Conservation (phyloP, 2,329 filamentous ascomycete species). For the Penicillium paneum region DNA sequence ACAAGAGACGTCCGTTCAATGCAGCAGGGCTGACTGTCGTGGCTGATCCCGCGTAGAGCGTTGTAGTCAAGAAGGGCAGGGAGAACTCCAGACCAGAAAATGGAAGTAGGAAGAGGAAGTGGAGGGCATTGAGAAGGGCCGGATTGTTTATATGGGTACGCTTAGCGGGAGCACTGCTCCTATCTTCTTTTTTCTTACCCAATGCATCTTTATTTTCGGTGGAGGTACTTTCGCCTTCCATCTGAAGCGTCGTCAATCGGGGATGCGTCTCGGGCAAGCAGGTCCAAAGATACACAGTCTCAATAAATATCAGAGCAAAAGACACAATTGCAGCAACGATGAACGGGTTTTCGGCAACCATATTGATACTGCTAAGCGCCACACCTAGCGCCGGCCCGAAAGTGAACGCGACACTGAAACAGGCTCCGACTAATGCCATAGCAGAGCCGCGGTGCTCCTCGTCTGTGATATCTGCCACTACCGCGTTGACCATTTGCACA, state of each 20-base stretch:
- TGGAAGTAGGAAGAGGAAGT: constrained; percentile 89
- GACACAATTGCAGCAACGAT: constrained; percentile 88
- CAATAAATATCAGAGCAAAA: constrained; percentile 75
- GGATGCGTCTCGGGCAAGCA: constrained; percentile 76
- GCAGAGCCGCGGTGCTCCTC: constrained; percentile 79
- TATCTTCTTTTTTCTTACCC: not conserved
- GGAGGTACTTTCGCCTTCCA: constrained; percentile 13
- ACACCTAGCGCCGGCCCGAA: constrained; percentile 92
- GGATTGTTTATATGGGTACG: constrained; percentile 72
- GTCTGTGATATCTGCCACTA: constrained; percentile 93
- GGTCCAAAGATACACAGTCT: constrained; percentile 83
- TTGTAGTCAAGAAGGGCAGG: constrained; percentile 94
- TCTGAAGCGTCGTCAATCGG: constrained; percentile 52
- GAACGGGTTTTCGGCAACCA: constrained; percentile 85
- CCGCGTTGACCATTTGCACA: constrained; percentile 91
- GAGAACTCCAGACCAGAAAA: constrained; percentile 99
- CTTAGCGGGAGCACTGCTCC: not conserved
- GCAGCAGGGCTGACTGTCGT: constrained; percentile 53
- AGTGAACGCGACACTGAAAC: constrained; percentile 96
- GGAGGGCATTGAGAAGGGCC: constrained; percentile 73
- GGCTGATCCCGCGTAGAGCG: constrained; percentile 73
- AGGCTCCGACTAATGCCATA: constrained; percentile 93
- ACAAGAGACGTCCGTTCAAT: constrained; percentile 79
- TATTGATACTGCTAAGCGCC: constrained; percentile 72
- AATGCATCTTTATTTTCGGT: constrained; percentile 16